Evolutionary conservation across 2,329 filamentous ascomycete species (phyloP), one percentile per base, ranked within the genome.

Genomic region (Fusarium anthophilum): DNA sequence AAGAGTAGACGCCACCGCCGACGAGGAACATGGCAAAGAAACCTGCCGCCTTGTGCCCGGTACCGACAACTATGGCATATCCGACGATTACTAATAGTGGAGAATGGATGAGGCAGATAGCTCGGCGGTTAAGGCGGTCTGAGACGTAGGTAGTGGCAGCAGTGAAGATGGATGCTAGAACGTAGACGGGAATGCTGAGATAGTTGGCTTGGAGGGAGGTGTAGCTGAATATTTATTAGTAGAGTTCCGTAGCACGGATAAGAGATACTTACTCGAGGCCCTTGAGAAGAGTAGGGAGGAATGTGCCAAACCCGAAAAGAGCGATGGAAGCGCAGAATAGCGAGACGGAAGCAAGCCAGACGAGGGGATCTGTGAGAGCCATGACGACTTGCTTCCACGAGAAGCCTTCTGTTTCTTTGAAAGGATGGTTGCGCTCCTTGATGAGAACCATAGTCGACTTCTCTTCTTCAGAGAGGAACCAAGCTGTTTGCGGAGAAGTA

Each of bases 391-490:
- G 73, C 44, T 72, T 74, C 73, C 74, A 78, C 0, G 68, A 74
- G 15, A 80, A 79, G 9, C 74, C 62, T 1, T 76, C 67, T 1
- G 69, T 68, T 22, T 68, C 54, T 4, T 68, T 54, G 0, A 68
- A 68, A 0, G 65, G 65, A 5, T 62, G 48, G 8, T 68, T 68
- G 0, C 63, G 37, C 3, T 62, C 70, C 9, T 81, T 78, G 6
- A 79, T 76, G 1, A 76, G 54, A 0, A 60, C 32, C 73, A 83
- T 78, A 4, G 80, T 80, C 0, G 66, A 61, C 18, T 76, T 83
- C 62, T 88, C 84, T 2, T 84, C 78, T 2, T 81, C 73, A 6
- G 80, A 82, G 17, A 88, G 79, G 76, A 86, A 88, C 69, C 81
- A 83, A 10, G 85, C 84, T 5, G 78, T 84, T 39, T 83, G 80